A percentile compares a stretch with the other conserved stretches of the same genome.
These are phyloP conservation scores for Singerocomus rubriflavus DNA, from an alignment of 1,284 basidiomycete species.

Conservation along the genomic window DNA sequence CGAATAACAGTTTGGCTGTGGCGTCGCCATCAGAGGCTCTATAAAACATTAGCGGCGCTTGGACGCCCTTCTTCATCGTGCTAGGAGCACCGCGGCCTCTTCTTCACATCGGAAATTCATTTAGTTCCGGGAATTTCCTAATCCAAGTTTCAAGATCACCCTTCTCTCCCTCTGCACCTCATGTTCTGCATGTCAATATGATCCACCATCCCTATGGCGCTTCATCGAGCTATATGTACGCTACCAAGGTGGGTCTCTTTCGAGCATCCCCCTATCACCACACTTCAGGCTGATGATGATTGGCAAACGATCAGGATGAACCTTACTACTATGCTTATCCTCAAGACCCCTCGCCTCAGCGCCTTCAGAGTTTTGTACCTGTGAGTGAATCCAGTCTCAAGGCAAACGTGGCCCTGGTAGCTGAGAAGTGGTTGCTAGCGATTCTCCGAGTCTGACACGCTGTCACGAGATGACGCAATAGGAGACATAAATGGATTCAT, in stretches of 20 bases:
- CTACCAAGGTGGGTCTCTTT: slow-evolving; percentile 19
- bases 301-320: slow-evolving; percentile 5
- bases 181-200: slow-evolving; percentile 27
- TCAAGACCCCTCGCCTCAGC: slow-evolving; percentile 14
- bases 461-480: slow-evolving; percentile 9
- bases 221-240: slow-evolving; percentile 29
- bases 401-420: background rate
- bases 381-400: slow-evolving; percentile 15
- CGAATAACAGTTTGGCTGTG: background rate
- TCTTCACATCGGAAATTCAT: slow-evolving; percentile 4
- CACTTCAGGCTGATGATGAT: background rate
- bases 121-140: slow-evolving; percentile 1
- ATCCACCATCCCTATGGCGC: slow-evolving; percentile 31
- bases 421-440: slow-evolving; percentile 14
- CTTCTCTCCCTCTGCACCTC: slow-evolving; percentile 6
- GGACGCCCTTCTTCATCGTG: background rate
- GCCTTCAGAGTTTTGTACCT: slow-evolving; percentile 28
- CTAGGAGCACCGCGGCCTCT: background rate
- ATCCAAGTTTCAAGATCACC: background rate
- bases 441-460: slow-evolving; percentile 25
- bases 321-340: background rate
- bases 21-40: background rate
- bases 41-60: slow-evolving; percentile 2
- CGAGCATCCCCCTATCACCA: background rate
- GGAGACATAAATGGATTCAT: slow-evolving; percentile 4